These are phyloP conservation scores for Hyphopichia buzzinii DNA, from an alignment of 1,139 yeast species.

Conservation along the genomic window DNA sequence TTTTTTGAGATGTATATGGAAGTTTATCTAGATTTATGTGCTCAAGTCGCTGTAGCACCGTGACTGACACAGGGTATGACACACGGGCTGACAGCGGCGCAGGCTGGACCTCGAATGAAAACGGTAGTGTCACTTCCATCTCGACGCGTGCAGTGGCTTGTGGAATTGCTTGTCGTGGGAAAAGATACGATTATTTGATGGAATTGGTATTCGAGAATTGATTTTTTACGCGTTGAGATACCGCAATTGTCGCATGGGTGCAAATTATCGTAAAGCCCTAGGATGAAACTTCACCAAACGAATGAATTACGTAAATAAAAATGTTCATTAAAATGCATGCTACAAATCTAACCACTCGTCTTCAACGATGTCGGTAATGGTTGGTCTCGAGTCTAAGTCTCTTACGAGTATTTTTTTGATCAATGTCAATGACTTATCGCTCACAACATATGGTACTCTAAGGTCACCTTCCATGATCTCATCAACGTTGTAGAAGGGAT, in stretches of 20 bases:
- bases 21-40: constrained; percentile 8
- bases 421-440: constrained; percentile 57
- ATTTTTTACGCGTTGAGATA: too few species aligned
- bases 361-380: constrained; percentile 63
- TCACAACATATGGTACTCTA: constrained; percentile 61
- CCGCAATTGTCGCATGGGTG: too few species aligned
- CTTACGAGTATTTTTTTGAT: constrained; percentile 65
- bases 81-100: constrained; percentile 4
- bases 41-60: constrained; percentile 12
- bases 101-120: constrained; percentile 15
- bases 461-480: constrained; percentile 91
- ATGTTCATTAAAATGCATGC: neutral
- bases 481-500: constrained; percentile 92
- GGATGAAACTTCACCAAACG: too few species aligned
- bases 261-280: too few species aligned
- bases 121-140: constrained; percentile 9
- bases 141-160: too few species aligned
- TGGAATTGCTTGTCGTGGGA: too few species aligned
- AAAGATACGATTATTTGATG: too few species aligned
- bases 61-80: constrained; percentile 11
- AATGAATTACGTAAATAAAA: constrained; percentile 3
- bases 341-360: constrained; percentile 60
- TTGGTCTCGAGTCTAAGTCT: constrained; percentile 64
- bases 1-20: constrained; percentile 7
- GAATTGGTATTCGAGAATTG: too few species aligned